phyloP scores from a whole-genome alignment of 331 rosid genomes.

The Ulmus americana region DNA sequence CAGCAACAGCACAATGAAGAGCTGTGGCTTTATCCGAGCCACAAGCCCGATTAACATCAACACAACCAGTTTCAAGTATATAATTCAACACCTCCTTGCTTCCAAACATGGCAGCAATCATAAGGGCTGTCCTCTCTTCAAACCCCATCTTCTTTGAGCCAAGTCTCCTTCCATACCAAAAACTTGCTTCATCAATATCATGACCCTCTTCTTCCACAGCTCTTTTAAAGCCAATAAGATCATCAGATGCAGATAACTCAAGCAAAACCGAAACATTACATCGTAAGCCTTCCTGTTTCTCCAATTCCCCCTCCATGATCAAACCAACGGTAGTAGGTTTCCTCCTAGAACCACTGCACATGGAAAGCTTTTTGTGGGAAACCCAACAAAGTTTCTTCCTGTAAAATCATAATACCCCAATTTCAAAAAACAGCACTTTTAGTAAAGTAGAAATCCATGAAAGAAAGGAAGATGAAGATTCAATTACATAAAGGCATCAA shows the following conservation, averaged over 20 bases:
- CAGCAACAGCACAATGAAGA: constrained; percentile 80
- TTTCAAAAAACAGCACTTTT: constrained; percentile 17
- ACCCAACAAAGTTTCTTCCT: constrained; percentile 24
- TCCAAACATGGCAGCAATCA: constrained; percentile 82
- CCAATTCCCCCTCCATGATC: constrained; percentile 43
- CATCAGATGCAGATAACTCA: constrained; percentile 54
- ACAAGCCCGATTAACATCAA: constrained; percentile 52
- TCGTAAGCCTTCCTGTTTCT: constrained; percentile 35
- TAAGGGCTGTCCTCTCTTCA: constrained; percentile 77
- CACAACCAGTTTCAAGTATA: constrained; percentile 42
- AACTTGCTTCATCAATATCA: constrained; percentile 48
- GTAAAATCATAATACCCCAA: constrained; percentile 19
- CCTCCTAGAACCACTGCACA: constrained; percentile 61
- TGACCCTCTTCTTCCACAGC: constrained; percentile 52
- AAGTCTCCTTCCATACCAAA: constrained; percentile 74
- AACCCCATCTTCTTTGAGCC: constrained; percentile 57
- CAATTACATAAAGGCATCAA: constrained; percentile 16
- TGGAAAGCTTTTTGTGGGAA: constrained; percentile 28
- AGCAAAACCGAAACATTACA: constrained; percentile 44
- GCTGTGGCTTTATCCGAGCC: constrained; percentile 71
- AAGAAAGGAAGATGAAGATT: background rate
- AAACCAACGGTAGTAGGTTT: constrained; percentile 43
- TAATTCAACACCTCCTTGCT: constrained; percentile 53
- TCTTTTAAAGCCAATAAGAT: constrained; percentile 47
- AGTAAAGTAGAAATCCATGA: background rate